Evolutionary conservation across 441 rosid genomes (phyloP).

Genomic region (Croton setiger): DNA sequence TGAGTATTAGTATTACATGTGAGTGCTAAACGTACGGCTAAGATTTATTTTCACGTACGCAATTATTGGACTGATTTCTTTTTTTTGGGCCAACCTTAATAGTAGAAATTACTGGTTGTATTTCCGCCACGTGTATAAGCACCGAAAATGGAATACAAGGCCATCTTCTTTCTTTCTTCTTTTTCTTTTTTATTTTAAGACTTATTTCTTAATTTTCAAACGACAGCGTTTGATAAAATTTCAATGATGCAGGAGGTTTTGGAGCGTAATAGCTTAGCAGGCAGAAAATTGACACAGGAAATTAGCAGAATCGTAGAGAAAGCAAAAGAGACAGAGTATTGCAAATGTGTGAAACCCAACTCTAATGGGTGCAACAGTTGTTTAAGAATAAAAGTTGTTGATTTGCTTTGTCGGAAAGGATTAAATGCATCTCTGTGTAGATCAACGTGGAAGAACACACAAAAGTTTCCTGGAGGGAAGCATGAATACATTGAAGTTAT

Average conservation of each 20-base stretch:
- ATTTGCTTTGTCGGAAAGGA: constrained; percentile 32
- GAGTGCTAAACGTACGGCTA: not conserved
- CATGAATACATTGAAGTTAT: constrained; percentile 42
- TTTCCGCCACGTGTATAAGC: not conserved
- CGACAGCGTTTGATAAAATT: too few relatives aligned
- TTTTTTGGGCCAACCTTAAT: not conserved
- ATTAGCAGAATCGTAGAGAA: constrained; percentile 23
- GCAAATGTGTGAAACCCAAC: constrained; percentile 30
- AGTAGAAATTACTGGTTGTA: not conserved
- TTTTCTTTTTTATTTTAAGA: too few relatives aligned
- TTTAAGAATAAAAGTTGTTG: constrained; percentile 32
- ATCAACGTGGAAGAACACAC: constrained; percentile 44
- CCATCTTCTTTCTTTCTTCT: too few relatives aligned
- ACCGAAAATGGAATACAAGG: too few relatives aligned
- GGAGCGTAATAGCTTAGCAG: constrained; percentile 28
- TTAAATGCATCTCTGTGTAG: constrained; percentile 33
- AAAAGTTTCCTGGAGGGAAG: constrained; percentile 40
- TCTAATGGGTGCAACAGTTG: constrained; percentile 32
- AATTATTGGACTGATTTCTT: not conserved
- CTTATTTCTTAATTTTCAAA: too few relatives aligned
- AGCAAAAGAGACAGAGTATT: constrained; percentile 25
- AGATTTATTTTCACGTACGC: not conserved
- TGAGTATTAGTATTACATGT: not conserved
- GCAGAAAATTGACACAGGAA: constrained; percentile 32
- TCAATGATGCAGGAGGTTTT: constrained; percentile 34